These are phyloP conservation scores for Aspergillus fumigatiaffinis DNA, from an alignment of 2,329 filamentous ascomycete species.

Conservation along the genomic window DNA sequence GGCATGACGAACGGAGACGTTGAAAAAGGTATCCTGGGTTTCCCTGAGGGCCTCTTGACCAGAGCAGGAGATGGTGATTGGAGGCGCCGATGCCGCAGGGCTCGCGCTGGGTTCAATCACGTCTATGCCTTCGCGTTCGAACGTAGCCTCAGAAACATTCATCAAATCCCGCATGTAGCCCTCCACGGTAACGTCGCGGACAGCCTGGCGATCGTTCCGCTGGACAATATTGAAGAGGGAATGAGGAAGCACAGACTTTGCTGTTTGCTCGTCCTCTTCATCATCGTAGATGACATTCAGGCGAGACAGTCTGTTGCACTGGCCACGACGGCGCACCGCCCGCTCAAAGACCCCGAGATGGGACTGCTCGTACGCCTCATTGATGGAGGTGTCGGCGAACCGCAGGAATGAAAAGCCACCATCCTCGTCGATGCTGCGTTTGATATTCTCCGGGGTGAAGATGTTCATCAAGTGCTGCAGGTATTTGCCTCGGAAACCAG, in stretches of 20 bases:
- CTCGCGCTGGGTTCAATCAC: slow-evolving; percentile 77
- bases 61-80: slow-evolving; percentile 74
- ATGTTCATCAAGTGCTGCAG: slow-evolving; percentile 83
- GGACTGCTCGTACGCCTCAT: slow-evolving; percentile 67
- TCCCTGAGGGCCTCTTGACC: slow-evolving; percentile 64
- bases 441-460: slow-evolving; percentile 77
- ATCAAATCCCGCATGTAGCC: slow-evolving; percentile 71
- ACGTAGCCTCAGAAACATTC: slow-evolving; percentile 68
- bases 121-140: slow-evolving; percentile 66
- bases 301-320: slow-evolving; percentile 57
- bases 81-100: slow-evolving; percentile 77
- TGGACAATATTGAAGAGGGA: slow-evolving; percentile 77
- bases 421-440: slow-evolving; percentile 56
- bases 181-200: slow-evolving; percentile 67
- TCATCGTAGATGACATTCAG: slow-evolving; percentile 66
- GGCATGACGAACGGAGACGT: slow-evolving; percentile 66
- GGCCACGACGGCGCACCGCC: slow-evolving; percentile 56
- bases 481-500: slow-evolving; percentile 76
- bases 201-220: slow-evolving; percentile 60
- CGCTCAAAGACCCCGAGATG: slow-evolving; percentile 70
- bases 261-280: slow-evolving; percentile 57
- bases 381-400: slow-evolving; percentile 72
- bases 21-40: slow-evolving; percentile 70
- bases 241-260: slow-evolving; percentile 66
- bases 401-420: slow-evolving; percentile 84